Conservation (phyloP, 257 asterid genomes). For the Solanum arcanum region DNA sequence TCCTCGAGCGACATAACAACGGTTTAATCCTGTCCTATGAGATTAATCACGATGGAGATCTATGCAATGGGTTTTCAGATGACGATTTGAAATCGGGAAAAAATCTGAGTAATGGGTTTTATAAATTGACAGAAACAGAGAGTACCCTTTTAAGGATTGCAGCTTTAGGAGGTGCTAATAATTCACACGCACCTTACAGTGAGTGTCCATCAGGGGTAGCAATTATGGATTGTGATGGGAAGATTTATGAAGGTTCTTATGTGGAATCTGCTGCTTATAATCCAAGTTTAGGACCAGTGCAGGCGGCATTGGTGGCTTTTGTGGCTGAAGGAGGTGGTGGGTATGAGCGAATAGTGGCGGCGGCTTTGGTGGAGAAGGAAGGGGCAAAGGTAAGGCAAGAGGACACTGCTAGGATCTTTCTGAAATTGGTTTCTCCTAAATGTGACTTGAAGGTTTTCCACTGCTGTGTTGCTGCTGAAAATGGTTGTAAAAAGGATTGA, state of each 20-base stretch:
- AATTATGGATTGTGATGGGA: slow-evolving; percentile 73
- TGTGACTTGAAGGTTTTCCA: slow-evolving; percentile 47
- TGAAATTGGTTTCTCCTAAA: slow-evolving; percentile 54
- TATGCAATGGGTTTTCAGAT: slow-evolving; percentile 25
- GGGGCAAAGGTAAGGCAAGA: slow-evolving; percentile 50
- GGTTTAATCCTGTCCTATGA: slow-evolving; percentile 9
- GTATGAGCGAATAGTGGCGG: slow-evolving; percentile 68
- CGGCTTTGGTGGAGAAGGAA: slow-evolving; percentile 71
- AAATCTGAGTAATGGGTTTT: slow-evolving; percentile 22
- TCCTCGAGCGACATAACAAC: slow-evolving; percentile 53
- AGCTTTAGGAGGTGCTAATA: slow-evolving; percentile 71
- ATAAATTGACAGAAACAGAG: neutral
- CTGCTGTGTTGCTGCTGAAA: slow-evolving; percentile 17
- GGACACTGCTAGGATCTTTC: slow-evolving; percentile 47
- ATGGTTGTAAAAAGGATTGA: slow-evolving; percentile 8
- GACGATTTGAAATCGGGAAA: neutral
- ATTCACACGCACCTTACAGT: slow-evolving; percentile 80
- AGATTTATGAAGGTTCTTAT: slow-evolving; percentile 57
- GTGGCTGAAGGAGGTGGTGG: slow-evolving; percentile 64
- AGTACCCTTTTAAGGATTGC: slow-evolving; percentile 17
- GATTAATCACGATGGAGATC: neutral
- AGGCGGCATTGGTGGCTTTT: slow-evolving; percentile 70
- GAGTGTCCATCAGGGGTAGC: slow-evolving; percentile 84
- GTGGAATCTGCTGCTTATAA: slow-evolving; percentile 84
- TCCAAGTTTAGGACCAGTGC: slow-evolving; percentile 82